Percentiles rank a stretch among this genome's conserved stretches.
phyloP scores from a whole-genome alignment of 257 asterid genomes.

The Cruciata laevipes region DNA sequence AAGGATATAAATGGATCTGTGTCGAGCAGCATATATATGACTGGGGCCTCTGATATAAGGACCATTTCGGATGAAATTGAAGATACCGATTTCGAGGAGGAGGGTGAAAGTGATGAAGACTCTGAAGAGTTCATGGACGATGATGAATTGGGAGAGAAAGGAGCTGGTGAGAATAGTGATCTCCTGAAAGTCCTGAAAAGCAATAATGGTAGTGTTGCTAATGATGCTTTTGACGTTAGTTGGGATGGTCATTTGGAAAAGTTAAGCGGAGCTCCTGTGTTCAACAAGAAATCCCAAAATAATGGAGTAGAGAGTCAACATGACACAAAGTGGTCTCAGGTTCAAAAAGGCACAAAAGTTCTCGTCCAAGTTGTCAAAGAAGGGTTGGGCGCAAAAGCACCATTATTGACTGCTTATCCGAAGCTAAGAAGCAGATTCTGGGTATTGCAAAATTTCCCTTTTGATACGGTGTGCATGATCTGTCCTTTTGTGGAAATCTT shows the following conservation, averaged over 20 bases:
- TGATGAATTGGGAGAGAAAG: constrained; percentile 49
- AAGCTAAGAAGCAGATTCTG: constrained; percentile 93
- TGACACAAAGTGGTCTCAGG: constrained; percentile 56
- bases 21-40: constrained; percentile 24
- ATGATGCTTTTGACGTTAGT: constrained; percentile 36
- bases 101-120: constrained; percentile 46
- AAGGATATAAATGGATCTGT: constrained; percentile 33
- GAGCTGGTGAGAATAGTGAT: constrained; percentile 37
- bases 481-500: constrained; percentile 15
- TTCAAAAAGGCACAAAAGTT: constrained; percentile 74
- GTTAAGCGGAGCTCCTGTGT: constrained; percentile 25
- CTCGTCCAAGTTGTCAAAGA: constrained; percentile 94
- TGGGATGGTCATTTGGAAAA: constrained; percentile 26
- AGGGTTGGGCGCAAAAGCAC: constrained; percentile 94
- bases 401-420: constrained; percentile 88
- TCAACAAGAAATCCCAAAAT: constrained; percentile 20
- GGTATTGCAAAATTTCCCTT: constrained; percentile 45
- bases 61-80: constrained; percentile 44
- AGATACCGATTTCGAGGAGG: constrained; percentile 39
- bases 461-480: constrained; percentile 21
- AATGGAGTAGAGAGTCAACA: constrained; percentile 20
- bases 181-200: constrained; percentile 36
- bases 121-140: constrained; percentile 51
- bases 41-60: constrained; percentile 33
- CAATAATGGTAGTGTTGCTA: constrained; percentile 48